Evolutionary conservation across 768 basidiomycete genomes (phyloP).

Genomic region (Lactarius indigo): DNA sequence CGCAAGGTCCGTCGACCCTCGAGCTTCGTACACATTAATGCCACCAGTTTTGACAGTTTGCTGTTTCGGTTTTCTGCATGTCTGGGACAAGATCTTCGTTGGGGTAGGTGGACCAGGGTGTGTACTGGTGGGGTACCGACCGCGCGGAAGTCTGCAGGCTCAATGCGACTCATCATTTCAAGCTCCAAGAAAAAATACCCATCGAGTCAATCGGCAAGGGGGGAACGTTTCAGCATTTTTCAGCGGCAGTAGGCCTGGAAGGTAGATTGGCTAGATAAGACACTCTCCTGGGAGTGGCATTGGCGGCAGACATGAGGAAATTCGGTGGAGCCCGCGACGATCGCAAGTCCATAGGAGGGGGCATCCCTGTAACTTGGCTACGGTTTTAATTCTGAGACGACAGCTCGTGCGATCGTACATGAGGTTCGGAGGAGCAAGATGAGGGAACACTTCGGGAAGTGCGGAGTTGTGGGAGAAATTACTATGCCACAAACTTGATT

Average conservation of each 20-base stretch:
- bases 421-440: constrained; percentile 7
- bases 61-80: not conserved
- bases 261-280: constrained; percentile 5
- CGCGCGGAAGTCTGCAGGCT: constrained; percentile 19
- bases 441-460: constrained; percentile 10
- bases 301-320: not conserved
- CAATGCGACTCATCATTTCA: not conserved
- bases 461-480: not conserved
- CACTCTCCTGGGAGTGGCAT: not conserved
- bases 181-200: constrained; percentile 1
- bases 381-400: not conserved
- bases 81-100: not conserved
- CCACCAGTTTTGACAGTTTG: no score
- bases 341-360: not conserved
- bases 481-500: not conserved
- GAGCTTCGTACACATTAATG: not conserved
- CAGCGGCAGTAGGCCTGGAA: not conserved
- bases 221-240: not conserved
- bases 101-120: no score
- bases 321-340: constrained; percentile 3
- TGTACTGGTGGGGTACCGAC: not conserved
- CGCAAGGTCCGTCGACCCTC: not conserved
- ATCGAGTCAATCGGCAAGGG: constrained; percentile 8
- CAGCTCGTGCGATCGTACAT: constrained; percentile 12
- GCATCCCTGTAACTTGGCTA: constrained; percentile 4